Evolutionary conservation across 1,284 basidiomycete genomes (phyloP).

Genomic region (Violaceomyces palustris): DNA sequence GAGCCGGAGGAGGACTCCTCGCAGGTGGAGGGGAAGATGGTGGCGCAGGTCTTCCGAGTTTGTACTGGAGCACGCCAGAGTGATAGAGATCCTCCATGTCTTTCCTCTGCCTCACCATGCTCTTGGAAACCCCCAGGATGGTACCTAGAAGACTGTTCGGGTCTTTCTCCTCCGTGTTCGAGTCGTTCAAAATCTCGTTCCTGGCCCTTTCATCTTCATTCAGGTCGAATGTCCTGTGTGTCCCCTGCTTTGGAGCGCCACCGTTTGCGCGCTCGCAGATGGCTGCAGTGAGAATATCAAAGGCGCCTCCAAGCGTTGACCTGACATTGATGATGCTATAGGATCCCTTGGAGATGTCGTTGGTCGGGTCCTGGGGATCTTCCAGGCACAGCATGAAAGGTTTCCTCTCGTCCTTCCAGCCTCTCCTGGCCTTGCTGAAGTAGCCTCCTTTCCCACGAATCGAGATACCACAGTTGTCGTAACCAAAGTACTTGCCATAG

Average conservation of each 20-base stretch:
- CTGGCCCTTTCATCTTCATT: conserved; percentile 7
- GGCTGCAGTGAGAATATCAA: conserved; percentile 68
- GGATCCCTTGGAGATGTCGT: conserved; percentile 87
- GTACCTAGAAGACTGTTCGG: conserved; percentile 70
- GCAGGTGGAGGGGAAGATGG: conserved; percentile 24
- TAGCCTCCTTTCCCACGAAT: conserved; percentile 71
- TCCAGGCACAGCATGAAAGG: conserved; percentile 75
- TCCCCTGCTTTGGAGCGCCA: conserved; percentile 7
- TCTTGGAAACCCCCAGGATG: conserved; percentile 75
- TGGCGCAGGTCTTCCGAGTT: conserved; percentile 55
- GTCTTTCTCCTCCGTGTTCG: conserved; percentile 46
- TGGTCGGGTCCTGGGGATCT: conserved; percentile 84
- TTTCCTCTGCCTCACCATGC: conserved; percentile 59
- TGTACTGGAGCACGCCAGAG: conserved; percentile 61
- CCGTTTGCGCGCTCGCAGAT: conserved; percentile 45
- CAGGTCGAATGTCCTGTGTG: conserved; percentile 3
- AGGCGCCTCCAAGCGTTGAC: conserved; percentile 77
- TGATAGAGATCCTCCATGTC: conserved; percentile 69
- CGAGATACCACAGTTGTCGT: conserved; percentile 66
- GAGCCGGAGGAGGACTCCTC: conserved; percentile 3
- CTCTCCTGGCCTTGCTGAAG: conserved; percentile 56
- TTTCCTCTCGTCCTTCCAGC: conserved; percentile 53
- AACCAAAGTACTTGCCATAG: conserved; percentile 84
- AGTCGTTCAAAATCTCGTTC: too few species aligned
- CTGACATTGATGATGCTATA: conserved; percentile 77